Percentiles rank a stretch among this genome's conserved stretches.
phyloP scores from a whole-genome alignment of 345 rosid species.

The Odontarrhena argentea region DNA sequence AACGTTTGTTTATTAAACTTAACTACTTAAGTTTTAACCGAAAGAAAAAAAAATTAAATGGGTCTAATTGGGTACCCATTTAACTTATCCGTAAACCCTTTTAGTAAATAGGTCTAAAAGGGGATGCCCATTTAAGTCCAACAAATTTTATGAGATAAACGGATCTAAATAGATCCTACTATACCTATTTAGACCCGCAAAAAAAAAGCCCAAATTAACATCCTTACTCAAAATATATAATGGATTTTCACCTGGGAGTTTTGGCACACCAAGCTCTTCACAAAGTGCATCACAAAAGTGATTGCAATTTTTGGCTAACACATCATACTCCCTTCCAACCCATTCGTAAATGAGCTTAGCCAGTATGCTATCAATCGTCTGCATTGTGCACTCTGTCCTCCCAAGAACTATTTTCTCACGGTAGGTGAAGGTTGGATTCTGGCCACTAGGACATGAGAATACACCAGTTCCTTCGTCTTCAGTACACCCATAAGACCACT shows the following conservation, averaged over 20 bases:
- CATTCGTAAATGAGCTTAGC: slow-evolving; percentile 83
- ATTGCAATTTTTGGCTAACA: slow-evolving; percentile 88
- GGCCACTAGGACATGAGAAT: slow-evolving; percentile 76
- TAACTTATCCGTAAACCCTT: too few species aligned
- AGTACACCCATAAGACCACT: slow-evolving; percentile 96
- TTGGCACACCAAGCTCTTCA: slow-evolving; percentile 79
- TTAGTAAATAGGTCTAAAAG: too few species aligned
- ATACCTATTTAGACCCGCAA: too few species aligned
- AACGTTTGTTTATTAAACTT: too few species aligned
- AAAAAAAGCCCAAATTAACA: too few species aligned
- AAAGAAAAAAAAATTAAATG: too few species aligned
- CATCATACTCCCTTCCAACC: slow-evolving; percentile 75
- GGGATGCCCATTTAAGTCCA: too few species aligned
- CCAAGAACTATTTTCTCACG: slow-evolving; percentile 82
- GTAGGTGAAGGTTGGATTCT: slow-evolving; percentile 84
- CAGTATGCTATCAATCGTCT: slow-evolving; percentile 69
- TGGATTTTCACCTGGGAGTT: slow-evolving; percentile 78
- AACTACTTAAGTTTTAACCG: too few species aligned
- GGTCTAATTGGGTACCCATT: too few species aligned
- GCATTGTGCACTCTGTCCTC: slow-evolving; percentile 58
- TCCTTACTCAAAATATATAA: too few species aligned
- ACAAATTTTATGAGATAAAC: too few species aligned
- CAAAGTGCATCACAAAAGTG: slow-evolving; percentile 93
- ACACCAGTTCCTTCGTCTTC: slow-evolving; percentile 86
- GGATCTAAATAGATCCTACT: too few species aligned